Evolutionary conservation across 495 filamentous ascomycete species (phyloP), one percentile per base, ranked within the genome.

Genomic region (Aspergillus homomorphus): DNA sequence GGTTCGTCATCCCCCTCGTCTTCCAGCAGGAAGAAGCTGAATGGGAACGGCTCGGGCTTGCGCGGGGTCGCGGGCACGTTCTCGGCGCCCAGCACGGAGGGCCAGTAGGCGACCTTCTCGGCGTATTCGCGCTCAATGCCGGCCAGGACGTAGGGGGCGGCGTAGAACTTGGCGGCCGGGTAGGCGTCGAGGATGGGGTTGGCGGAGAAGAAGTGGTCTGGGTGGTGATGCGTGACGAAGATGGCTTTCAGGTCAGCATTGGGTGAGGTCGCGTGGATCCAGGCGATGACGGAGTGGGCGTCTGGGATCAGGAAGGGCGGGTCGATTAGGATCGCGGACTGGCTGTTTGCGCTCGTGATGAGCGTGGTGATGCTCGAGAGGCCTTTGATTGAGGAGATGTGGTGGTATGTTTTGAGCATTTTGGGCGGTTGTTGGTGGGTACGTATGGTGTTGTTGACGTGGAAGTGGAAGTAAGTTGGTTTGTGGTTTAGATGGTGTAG

Each of bases 201-300:
- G 5, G 68, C 69, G 30, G 57, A 56, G 66, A 69, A 69, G 60
- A 64, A 70, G 63, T 73, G 70, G 54, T 71, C 68, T 2, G 70
- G 66, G 54, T 70, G 70, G 58, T 70, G 68, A 55, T 70, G 69
- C 12, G 68, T 70, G 15, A 69, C 62, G 56, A 70, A 73, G 55
- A 71, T 52, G 7, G 64, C 68, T 33, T 64, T 63, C 6, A 71
- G 54, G 48, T 38, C 33, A 12, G 48, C 10, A 14, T 30, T 9
- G 3, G 59, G 62, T 3, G 51, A 65, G 6, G 55, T 65, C 10
- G 50, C 21, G 28, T 63, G 60, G 46, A 67, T 57, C 66, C 66
- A 69, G 22, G 20, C 19, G 15, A 66, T 49, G 8, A 62, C 50
- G 20, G 58, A 26, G 2, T 66, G 53, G 42, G 66, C 67, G 56